Conservation (phyloP, 2,329 filamentous ascomycete species). For the Alternaria panax region DNA sequence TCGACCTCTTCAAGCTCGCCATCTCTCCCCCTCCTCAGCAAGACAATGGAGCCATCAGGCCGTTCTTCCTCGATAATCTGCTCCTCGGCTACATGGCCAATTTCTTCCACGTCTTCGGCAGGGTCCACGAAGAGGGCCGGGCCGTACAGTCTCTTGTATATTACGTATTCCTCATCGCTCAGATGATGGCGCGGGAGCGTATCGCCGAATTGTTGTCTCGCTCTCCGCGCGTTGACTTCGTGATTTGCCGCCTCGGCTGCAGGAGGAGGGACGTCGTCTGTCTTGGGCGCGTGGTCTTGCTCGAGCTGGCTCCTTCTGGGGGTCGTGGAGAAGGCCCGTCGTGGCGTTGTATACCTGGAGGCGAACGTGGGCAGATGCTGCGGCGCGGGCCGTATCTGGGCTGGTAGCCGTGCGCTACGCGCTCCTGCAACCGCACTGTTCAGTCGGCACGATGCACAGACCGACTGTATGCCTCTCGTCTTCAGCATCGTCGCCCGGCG, state of each 20-base stretch:
- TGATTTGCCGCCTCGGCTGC: constrained; percentile 47
- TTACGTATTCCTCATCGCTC: constrained; percentile 70
- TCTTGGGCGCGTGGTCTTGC: constrained; percentile 9
- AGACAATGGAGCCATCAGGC: constrained; percentile 40
- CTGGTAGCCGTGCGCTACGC: constrained; percentile 34
- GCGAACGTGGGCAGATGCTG: constrained; percentile 22
- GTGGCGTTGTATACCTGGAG: constrained; percentile 22
- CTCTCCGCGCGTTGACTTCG: constrained; percentile 72
- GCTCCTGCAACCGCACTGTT: constrained; percentile 35
- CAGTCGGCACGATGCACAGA: constrained; percentile 46
- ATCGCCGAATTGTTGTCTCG: constrained; percentile 78
- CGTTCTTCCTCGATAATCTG: constrained; percentile 49
- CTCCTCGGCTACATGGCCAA: constrained; percentile 58
- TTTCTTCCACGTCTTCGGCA: constrained; percentile 55
- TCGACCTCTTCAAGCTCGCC: constrained; percentile 70
- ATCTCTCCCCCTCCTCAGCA: constrained; percentile 64
- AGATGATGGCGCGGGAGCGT: constrained; percentile 76
- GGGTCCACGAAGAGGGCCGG: constrained; percentile 70
- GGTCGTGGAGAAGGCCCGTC: constrained; percentile 34
- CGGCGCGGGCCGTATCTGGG: constrained; percentile 18
- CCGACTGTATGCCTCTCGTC: constrained; percentile 36
- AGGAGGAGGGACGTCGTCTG: constrained; percentile 13
- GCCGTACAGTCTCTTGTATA: constrained; percentile 85
- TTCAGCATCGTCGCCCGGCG: constrained; percentile 38
- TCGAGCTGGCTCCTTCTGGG: constrained; percentile 18